Percentiles rank a stretch among this genome's conserved stretches.
Evolutionary conservation across 2,329 filamentous ascomycete genomes (phyloP).

Genomic region (Aspergillus ustus): DNA sequence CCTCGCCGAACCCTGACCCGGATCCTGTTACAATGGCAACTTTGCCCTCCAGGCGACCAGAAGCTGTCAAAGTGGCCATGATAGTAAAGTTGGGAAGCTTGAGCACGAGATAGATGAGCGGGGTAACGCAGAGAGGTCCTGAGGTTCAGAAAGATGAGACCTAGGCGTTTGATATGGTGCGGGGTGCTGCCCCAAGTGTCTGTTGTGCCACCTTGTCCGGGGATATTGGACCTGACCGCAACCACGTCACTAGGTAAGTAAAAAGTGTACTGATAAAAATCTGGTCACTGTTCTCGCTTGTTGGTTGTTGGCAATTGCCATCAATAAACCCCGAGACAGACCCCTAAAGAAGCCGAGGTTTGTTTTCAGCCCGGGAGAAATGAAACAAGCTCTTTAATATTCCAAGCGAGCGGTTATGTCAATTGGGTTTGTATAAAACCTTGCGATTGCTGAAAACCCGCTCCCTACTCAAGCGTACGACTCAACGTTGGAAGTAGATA

Average conservation of each 20-base stretch:
- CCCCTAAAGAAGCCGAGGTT: neutral
- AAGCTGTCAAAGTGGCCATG: neutral
- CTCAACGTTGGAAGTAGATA: neutral
- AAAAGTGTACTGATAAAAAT: neutral
- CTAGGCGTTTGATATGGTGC: neutral
- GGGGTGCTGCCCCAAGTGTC: neutral
- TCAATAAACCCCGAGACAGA: too few species aligned
- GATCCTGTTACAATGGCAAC: conserved; percentile 48
- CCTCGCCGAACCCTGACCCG: conserved; percentile 44
- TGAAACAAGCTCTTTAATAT: neutral
- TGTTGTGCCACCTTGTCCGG: conserved; percentile 4
- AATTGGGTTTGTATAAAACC: neutral
- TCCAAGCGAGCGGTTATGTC: neutral
- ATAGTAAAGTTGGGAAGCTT: neutral
- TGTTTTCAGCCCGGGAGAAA: neutral
- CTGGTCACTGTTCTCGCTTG: neutral
- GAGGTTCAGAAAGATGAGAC: neutral
- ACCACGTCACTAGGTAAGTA: neutral
- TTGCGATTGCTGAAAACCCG: neutral
- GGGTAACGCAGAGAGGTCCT: neutral
- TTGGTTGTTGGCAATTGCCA: too few species aligned
- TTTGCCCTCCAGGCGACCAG: conserved; percentile 42
- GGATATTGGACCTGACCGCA: neutral
- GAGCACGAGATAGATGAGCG: neutral
- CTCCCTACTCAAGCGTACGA: too few species aligned